phyloP scores from a whole-genome alignment of 768 basidiomycete genomes.

The Kwoniella pini region DNA sequence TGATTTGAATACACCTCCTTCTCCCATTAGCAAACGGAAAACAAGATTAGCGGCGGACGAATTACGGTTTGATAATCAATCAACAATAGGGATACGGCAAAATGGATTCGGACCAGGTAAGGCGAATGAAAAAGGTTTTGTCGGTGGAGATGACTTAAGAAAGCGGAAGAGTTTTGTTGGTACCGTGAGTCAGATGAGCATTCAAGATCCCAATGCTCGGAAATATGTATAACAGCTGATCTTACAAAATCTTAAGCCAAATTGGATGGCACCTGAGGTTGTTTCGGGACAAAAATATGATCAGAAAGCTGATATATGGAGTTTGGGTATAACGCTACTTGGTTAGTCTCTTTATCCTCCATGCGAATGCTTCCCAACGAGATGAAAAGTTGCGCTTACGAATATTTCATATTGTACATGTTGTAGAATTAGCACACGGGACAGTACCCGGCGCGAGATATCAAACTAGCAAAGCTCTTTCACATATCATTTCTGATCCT shows the following conservation, averaged over 20 bases:
- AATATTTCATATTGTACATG: too few relatives aligned
- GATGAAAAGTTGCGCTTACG: too few relatives aligned
- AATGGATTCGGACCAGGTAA: conserved; percentile 12
- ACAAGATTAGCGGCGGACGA: conserved; percentile 13
- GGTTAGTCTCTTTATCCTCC: conserved; percentile 21
- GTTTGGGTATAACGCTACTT: conserved; percentile 90
- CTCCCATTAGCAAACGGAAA: conserved; percentile 2
- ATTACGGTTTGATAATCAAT: conserved; percentile 1
- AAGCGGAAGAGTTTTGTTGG: conserved; percentile 91
- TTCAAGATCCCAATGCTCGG: too few relatives aligned
- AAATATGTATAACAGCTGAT: too few relatives aligned
- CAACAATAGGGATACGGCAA: neutral
- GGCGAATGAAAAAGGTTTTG: neutral
- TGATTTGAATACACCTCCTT: conserved; percentile 63
- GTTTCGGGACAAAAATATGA: conserved; percentile 83
- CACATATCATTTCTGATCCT: conserved; percentile 75
- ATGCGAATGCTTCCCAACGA: too few relatives aligned
- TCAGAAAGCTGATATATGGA: conserved; percentile 84
- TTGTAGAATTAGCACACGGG: conserved; percentile 74
- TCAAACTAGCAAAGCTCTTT: conserved; percentile 69
- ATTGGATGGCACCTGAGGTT: conserved; percentile 97
- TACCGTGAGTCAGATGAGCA: conserved; percentile 59
- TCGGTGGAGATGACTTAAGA: conserved; percentile 3
- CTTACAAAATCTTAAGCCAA: too few relatives aligned
- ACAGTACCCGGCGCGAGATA: conserved; percentile 80